Percentiles rank a stretch among this genome's conserved stretches.
These are phyloP conservation scores for Halteria grandinella DNA, from an alignment of 73 alveolate genomes.

Conservation along the genomic window DNA sequence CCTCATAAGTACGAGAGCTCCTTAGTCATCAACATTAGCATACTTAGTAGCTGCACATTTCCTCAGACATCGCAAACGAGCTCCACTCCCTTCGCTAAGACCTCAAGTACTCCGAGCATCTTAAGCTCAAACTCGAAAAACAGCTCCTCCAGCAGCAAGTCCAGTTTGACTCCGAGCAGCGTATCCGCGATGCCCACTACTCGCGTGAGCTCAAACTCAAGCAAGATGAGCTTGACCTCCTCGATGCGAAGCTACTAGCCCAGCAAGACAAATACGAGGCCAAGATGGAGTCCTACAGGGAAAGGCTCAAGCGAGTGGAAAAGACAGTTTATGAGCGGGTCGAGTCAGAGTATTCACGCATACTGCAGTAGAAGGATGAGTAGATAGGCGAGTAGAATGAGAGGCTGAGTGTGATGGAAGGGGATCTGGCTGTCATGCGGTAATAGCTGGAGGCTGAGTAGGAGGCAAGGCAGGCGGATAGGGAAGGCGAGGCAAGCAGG, in stretches of 20 bases:
- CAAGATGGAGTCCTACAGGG: conserved; percentile 4
- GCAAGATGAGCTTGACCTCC: not conserved
- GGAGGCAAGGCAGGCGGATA: not conserved
- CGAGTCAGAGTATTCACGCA: conserved; percentile 26
- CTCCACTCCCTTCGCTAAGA: too few species aligned
- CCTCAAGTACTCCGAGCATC: conserved; percentile 9
- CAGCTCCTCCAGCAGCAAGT: conserved; percentile 1
- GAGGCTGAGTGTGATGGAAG: not conserved
- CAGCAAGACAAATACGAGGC: not conserved
- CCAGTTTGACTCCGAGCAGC: conserved; percentile 1
- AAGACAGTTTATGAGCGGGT: conserved; percentile 44
- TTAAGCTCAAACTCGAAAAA: conserved; percentile 23
- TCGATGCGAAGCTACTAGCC: not conserved
- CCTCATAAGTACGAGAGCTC: too few species aligned
- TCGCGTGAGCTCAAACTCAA: not conserved
- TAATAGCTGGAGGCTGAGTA: not conserved
- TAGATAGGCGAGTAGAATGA: not conserved
- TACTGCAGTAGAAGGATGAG: conserved; percentile 10
- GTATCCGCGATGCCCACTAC: not conserved
- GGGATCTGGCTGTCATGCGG: not conserved
- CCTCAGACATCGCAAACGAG: too few species aligned
- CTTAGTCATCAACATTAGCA: too few species aligned
- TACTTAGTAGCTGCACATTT: too few species aligned
- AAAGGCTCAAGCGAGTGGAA: conserved; percentile 43
- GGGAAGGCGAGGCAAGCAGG: not conserved